Evolutionary conservation across 495 filamentous ascomycete species (phyloP).

Genomic region (Patellaria atrata): DNA sequence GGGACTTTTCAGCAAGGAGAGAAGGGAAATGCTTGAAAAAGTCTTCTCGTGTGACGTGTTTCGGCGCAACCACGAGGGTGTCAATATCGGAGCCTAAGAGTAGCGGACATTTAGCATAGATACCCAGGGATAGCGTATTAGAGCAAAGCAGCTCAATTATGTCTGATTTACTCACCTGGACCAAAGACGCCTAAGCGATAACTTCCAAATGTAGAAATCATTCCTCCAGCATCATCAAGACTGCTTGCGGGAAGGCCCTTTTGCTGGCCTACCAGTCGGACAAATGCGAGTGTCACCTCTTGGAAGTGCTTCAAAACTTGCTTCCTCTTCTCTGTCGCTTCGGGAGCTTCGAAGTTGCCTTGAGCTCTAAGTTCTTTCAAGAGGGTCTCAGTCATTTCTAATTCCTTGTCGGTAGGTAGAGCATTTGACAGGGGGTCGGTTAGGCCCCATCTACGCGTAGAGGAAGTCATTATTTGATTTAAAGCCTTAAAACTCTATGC

Average conservation of each 20-base stretch:
- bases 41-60: conserved; percentile 71
- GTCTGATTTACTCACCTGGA: conserved; percentile 39
- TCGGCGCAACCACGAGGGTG: conserved; percentile 80
- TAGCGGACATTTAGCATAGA: too few relatives aligned
- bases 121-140: background rate
- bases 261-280: conserved; percentile 59
- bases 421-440: conserved; percentile 69
- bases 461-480: too few relatives aligned
- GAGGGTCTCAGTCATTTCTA: conserved; percentile 58
- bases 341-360: conserved; percentile 73
- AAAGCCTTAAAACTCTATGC: too few relatives aligned
- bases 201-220: conserved; percentile 90
- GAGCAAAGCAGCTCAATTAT: background rate
- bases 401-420: conserved; percentile 60
- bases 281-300: conserved; percentile 67
- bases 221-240: conserved; percentile 68
- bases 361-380: conserved; percentile 69
- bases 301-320: conserved; percentile 56
- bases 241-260: conserved; percentile 62
- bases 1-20: conserved; percentile 56
- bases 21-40: conserved; percentile 81
- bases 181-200: conserved; percentile 88
- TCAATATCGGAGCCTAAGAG: conserved; percentile 80
- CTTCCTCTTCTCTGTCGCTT: conserved; percentile 48
- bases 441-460: conserved; percentile 72